Base-by-base conservation (phyloP, 768 basidiomycete genomes). In the Phylloporus rhodoxanthus region DNA sequence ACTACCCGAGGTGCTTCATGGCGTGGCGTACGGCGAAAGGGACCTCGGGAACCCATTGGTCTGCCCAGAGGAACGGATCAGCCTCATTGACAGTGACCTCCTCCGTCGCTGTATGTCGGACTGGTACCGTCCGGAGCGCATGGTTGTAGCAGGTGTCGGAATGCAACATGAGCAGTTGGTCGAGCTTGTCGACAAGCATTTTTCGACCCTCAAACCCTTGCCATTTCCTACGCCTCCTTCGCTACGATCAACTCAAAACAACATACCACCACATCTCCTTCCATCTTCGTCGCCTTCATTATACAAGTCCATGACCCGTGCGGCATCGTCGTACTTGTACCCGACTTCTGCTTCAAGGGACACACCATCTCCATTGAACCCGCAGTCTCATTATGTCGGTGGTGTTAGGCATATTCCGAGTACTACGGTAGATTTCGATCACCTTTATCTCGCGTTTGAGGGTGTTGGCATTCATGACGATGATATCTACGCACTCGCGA, bases 141-240 rank as follows among this genome's bases (percentile, higher is more conserved):
- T 99, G 81, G 94, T 98, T 34, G 77, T 98, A 48, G 92, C 95
- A 5, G 94, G 91, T 10, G 87, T 91, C 0, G 96, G 96, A 9
- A 86, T 99, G 80, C 79, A 75, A 9, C 96, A 98, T 62, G 82
- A 89, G 56, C 77, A 91, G 53, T 77, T 99, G 17, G 90, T 97
- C 20, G 86, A 91, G 55, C 74, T 96, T 43, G 79, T 81, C 0
- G 82, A 94, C 66, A 84, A 86, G 66, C 78, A 87, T 62, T 96
- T 98, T 57, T 86, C 90, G 10, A 78, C 79, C 5, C 81, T 73
- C 70, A 81, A 74, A 59, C 71, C 54, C 53, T 60, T 57, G 47
- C 61, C 56, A 46, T 60, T 61, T 11, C 65, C 54, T 41, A 39
- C 52, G 3, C 47, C 52, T 30, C 57, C 57, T 5, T 60, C 67